Evolutionary conservation across 2,329 filamentous ascomycete genomes (phyloP).

Genomic region (Epichloe brachyelytri): DNA sequence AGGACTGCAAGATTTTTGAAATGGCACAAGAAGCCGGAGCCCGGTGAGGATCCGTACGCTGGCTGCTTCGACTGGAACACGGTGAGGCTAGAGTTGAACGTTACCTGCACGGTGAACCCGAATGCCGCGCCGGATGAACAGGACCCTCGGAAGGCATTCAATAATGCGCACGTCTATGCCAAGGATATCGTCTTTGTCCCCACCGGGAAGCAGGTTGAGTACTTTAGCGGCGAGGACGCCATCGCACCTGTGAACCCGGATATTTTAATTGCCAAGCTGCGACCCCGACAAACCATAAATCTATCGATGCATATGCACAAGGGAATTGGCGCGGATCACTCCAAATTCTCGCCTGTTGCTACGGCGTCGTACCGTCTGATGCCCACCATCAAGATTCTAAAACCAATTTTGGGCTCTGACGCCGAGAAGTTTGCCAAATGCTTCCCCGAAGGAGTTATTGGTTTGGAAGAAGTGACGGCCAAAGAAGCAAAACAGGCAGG

Average conservation of each 20-base stretch:
- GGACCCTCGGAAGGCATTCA: slow-evolving; percentile 74
- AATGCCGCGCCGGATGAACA: slow-evolving; percentile 59
- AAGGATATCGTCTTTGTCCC: slow-evolving; percentile 65
- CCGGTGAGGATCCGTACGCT: slow-evolving; percentile 48
- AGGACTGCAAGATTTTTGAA: slow-evolving; percentile 66
- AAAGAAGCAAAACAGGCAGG: slow-evolving; percentile 48
- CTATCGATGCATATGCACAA: slow-evolving; percentile 90
- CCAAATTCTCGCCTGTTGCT: slow-evolving; percentile 93
- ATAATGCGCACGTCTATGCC: slow-evolving; percentile 74
- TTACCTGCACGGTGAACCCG: slow-evolving; percentile 68
- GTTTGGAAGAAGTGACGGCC: slow-evolving; percentile 56
- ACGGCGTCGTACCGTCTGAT: slow-evolving; percentile 87
- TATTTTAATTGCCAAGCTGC: slow-evolving; percentile 86
- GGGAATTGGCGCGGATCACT: slow-evolving; percentile 84
- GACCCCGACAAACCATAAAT: slow-evolving; percentile 77
- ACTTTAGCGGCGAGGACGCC: slow-evolving; percentile 53
- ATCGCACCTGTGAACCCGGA: slow-evolving; percentile 78
- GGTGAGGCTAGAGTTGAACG: slow-evolving; percentile 60
- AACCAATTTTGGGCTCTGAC: slow-evolving; percentile 75
- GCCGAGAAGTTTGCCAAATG: slow-evolving; percentile 82
- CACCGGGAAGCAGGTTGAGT: slow-evolving; percentile 56
- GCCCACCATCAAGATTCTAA: slow-evolving; percentile 71
- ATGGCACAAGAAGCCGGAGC: slow-evolving; percentile 61
- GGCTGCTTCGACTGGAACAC: slow-evolving; percentile 73
- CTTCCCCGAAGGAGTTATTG: slow-evolving; percentile 83